Evolutionary conservation across 225 moss, liverwort and hornwort genomes (phyloP), one percentile per base, ranked within the genome.

Genomic region (Pseudoscleropodium purum): DNA sequence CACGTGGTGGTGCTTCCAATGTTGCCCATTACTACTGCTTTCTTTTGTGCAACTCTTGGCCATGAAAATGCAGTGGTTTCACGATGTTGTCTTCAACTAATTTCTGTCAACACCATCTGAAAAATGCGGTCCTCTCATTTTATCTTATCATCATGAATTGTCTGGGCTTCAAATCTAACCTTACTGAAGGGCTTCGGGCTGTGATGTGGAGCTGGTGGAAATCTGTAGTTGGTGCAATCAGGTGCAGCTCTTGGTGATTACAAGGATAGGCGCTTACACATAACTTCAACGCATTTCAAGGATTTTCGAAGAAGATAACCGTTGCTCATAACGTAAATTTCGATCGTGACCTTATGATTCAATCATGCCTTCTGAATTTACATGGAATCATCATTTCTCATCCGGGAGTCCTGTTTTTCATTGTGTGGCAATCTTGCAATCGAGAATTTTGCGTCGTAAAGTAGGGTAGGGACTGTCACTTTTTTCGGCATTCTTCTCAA

Each of bases 1-100:
- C 95, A 95, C 86, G 95, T 95, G 54, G 92, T 95, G 30, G 92
- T 92, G 91, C 95, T 95, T 66, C 92, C 95, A 90, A 95, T 90
- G 91, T 93, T 95, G 73, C 95, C 95, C 95, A 95, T 95, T 81
- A 62, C 82, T 74, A 76, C 51, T 83, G 61, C 86, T 83, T 85
- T 61, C 67, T 74, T 87, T 51, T 84, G 75, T 49, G 69, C 75
- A 75, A 24, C 74, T 86, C 84, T 87, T 81, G 86, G 82, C 81
- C 86, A 90, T 86, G 83, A 69, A 93, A 89, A 75, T 52, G 45
- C 79, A 73, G 68, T 62, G 75, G 67, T 86, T 75, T 90, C 77
- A 59, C 37, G 64, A 80, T 75, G 78, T 60, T 81, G 57, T 60
- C 79, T 81, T 74, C 36, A 65, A 67, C 69, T 43, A 20, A 54